A percentile compares a stretch with the other conserved stretches of the same genome.
These are phyloP conservation scores for Pogostemon cablin DNA, from an alignment of 257 asterid genomes.

Conservation along the genomic window DNA sequence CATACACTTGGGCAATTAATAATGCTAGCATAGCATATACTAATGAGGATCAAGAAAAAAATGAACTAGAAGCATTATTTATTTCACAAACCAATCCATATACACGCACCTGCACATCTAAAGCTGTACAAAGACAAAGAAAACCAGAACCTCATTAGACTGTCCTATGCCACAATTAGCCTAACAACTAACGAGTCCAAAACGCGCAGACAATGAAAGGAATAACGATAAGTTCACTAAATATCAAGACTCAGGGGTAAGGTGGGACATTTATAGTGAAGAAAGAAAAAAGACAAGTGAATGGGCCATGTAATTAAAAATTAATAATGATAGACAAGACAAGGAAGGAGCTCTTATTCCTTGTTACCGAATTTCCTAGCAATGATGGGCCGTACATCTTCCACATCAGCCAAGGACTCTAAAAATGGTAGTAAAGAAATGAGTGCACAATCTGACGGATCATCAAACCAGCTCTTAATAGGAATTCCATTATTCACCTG, in stretches of 20 bases:
- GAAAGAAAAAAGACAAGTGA: constrained; percentile 32
- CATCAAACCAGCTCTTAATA: constrained; percentile 97
- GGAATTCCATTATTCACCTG: constrained; percentile 99
- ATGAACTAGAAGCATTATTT: constrained; percentile 30
- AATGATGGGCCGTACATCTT: constrained; percentile 94
- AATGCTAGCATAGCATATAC: constrained; percentile 13
- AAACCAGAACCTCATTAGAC: constrained; percentile 46
- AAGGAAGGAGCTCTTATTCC: constrained; percentile 73
- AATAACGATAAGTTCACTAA: constrained; percentile 44
- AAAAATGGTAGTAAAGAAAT: constrained; percentile 87
- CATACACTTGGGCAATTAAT: constrained; percentile 6
- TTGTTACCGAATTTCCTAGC: constrained; percentile 95
- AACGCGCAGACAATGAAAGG: constrained; percentile 30
- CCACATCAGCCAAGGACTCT: constrained; percentile 83
- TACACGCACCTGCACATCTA: constrained; percentile 37
- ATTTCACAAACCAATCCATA: constrained; percentile 39
- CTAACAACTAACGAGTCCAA: constrained; percentile 46
- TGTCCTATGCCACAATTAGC: constrained; percentile 54
- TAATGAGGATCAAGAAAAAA: constrained; percentile 18
- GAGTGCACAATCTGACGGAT: constrained; percentile 78
- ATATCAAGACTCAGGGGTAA: constrained; percentile 55
- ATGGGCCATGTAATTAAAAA: constrained; percentile 43
- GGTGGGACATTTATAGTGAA: constrained; percentile 33
- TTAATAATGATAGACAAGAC: constrained; percentile 53
- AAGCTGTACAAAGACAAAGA: constrained; percentile 70